phyloP scores from a whole-genome alignment of 163 green algal genomes.

The Volvox carteri region DNA sequence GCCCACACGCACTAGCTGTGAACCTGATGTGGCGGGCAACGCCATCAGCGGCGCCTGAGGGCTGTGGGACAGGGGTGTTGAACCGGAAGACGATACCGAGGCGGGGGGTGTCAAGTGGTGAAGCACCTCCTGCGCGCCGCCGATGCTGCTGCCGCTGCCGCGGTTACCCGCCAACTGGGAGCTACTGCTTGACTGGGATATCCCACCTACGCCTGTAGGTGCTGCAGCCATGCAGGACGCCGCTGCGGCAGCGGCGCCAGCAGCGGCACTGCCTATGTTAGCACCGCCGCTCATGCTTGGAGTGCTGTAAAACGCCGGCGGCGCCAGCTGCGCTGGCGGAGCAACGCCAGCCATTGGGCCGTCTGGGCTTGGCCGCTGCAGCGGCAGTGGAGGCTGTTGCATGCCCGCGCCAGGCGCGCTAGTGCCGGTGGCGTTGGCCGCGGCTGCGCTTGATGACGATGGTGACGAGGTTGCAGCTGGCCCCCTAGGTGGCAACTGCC shows the following conservation, averaged over 20 bases:
- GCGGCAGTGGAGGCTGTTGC: background rate
- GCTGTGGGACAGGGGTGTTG: constrained; percentile 45
- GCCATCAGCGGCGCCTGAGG: background rate
- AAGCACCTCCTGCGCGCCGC: constrained; percentile 7
- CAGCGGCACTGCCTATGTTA: background rate
- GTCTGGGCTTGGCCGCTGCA: background rate
- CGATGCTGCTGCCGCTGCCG: constrained; percentile 11
- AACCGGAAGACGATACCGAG: constrained; percentile 44
- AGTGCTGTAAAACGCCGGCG: background rate
- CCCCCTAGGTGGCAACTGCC: too few relatives aligned
- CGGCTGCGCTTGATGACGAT: background rate
- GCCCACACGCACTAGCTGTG: background rate
- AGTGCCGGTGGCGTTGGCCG: background rate
- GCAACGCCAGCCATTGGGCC: background rate
- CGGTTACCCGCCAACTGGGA: background rate
- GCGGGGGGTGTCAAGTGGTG: constrained; percentile 47
- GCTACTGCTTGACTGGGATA: background rate
- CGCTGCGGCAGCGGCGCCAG: background rate
- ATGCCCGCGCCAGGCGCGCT: background rate
- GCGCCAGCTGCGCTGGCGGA: background rate
- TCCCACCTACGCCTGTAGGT: background rate
- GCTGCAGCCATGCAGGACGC: too few relatives aligned
- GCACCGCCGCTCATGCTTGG: background rate
- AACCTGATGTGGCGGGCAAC: background rate
- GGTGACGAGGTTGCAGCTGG: too few relatives aligned